Evolutionary conservation across 2,329 filamentous ascomycete species (phyloP).

Genomic region (Fusarium sp.): DNA sequence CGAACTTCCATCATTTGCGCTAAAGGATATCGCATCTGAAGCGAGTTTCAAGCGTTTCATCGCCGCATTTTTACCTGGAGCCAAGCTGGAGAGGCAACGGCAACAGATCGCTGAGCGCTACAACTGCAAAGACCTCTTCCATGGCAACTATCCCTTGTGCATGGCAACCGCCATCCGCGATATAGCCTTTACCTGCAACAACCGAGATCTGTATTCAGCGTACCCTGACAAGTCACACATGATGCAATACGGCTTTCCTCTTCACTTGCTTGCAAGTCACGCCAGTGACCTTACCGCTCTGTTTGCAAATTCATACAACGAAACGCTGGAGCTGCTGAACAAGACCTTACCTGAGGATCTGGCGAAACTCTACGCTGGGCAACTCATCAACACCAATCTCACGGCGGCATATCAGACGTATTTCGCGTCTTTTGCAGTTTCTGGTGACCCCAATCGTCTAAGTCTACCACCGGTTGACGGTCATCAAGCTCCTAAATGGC

Average conservation of each 20-base stretch:
- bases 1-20: background rate
- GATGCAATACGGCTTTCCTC: background rate
- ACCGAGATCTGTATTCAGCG: background rate
- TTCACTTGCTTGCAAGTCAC: background rate
- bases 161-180: slow-evolving; percentile 1
- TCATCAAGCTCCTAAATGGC: background rate
- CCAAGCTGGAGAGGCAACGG: background rate
- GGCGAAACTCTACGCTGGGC: background rate
- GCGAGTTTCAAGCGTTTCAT: background rate
- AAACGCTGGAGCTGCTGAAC: background rate
- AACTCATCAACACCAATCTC: background rate
- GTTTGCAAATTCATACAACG: background rate
- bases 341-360: too few species aligned
- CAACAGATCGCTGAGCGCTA: background rate
- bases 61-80: background rate
- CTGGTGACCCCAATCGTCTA: background rate
- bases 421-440: background rate
- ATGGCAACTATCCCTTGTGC: background rate
- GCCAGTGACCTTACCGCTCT: background rate
- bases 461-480: background rate
- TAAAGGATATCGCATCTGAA: background rate
- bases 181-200: slow-evolving; percentile 25
- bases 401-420: background rate
- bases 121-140: background rate
- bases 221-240: background rate